phyloP scores from a whole-genome alignment of 1,284 basidiomycete species.

The Ganoderma lingzhi region DNA sequence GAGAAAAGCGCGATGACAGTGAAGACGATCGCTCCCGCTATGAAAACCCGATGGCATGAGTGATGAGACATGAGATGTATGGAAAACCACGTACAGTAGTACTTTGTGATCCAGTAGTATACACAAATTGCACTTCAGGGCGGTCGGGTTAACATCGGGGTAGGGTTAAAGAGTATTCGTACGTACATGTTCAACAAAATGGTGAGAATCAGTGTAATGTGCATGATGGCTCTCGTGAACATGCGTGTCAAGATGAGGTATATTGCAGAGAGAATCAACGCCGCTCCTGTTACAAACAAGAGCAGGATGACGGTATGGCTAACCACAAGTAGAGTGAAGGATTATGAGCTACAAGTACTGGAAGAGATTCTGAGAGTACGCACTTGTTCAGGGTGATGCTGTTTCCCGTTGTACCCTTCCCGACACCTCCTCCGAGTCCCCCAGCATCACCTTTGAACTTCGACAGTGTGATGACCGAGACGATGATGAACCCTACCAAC shows the following conservation, averaged over 20 bases:
- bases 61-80: neutral
- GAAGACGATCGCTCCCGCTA: constrained; percentile 81
- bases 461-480: constrained; percentile 72
- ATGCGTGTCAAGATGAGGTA: constrained; percentile 70
- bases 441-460: constrained; percentile 65
- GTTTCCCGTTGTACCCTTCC: constrained; percentile 56
- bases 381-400: constrained; percentile 68
- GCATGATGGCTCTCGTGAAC: constrained; percentile 85
- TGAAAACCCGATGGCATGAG: neutral
- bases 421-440: constrained; percentile 73
- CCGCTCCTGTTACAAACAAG: constrained; percentile 60
- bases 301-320: constrained; percentile 70
- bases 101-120: constrained; percentile 84
- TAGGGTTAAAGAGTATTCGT: constrained; percentile 10
- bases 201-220: constrained; percentile 78
- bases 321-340: neutral
- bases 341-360: neutral
- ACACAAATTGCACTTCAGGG: constrained; percentile 62
- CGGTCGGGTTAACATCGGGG: neutral
- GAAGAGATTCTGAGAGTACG: constrained; percentile 25
- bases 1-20: constrained; percentile 74
- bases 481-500: constrained; percentile 72
- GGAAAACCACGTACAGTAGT: constrained; percentile 65
- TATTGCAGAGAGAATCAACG: constrained; percentile 58
- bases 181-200: constrained; percentile 79